Evolutionary conservation across 768 basidiomycete genomes (phyloP).

Genomic region (Dacryopinax spathularia): DNA sequence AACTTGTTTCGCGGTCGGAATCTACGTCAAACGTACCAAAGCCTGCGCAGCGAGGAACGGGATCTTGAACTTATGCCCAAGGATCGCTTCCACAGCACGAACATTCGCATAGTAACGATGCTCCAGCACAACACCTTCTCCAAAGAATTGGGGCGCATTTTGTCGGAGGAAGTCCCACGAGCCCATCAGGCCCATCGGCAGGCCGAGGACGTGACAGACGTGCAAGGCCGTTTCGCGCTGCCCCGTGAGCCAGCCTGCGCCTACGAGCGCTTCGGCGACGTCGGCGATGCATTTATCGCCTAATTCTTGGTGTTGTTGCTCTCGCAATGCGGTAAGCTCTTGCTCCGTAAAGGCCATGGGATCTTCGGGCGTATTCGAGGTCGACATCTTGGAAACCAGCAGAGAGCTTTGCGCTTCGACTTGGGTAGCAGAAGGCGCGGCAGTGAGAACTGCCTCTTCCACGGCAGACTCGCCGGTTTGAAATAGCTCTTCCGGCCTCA

Average conservation of each 20-base stretch:
- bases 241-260: conserved; percentile 63
- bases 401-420: too few species aligned
- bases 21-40: conserved; percentile 54
- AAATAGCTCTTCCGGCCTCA: not conserved
- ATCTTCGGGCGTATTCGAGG: too few species aligned
- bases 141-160: conserved; percentile 24
- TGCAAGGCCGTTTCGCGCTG: conserved; percentile 53
- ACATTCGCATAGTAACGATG: conserved; percentile 14
- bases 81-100: conserved; percentile 44
- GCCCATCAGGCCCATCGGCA: conserved; percentile 49
- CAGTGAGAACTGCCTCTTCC: too few species aligned
- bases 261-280: conserved; percentile 72
- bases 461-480: too few species aligned
- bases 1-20: not conserved
- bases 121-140: conserved; percentile 10
- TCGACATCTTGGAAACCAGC: too few species aligned
- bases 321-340: not conserved
- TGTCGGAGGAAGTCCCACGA: conserved; percentile 33
- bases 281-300: conserved; percentile 56
- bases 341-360: not conserved
- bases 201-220: conserved; percentile 46
- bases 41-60: conserved; percentile 58
- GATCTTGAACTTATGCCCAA: conserved; percentile 46
- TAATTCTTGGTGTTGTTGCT: not conserved
- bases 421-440: too few species aligned